Evolutionary conservation across 139 green algal genomes (phyloP), one percentile per base, ranked within the genome.

Genomic region (Axilococcus clingmanii): DNA sequence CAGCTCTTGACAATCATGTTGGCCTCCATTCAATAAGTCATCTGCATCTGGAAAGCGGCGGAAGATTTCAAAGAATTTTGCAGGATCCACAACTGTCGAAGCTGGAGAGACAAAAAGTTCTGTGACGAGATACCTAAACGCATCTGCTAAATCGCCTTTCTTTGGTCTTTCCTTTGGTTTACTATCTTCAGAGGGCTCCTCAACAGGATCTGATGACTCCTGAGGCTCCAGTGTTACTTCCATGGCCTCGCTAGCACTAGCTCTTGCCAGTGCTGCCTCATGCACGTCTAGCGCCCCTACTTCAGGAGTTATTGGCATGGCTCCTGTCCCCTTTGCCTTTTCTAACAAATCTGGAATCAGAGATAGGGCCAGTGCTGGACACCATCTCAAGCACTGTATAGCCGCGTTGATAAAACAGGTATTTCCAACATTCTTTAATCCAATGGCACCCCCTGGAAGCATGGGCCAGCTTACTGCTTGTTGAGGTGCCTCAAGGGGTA

Each of bases 1-100:
- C 28, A 74, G 42, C 61, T 83, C 75, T 59, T 82, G 66, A 25
- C 52, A 66, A 57, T 82, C 74, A 32, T 82, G 74, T 59, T 82
- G 74, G 4, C 61, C 58, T 7, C 72, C 69, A 52, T 78, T 54
- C 28, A 63, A 61, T 19, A 76, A 76, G 22, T 82, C 69, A 7
- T 45, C 59, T 7, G 55, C 69, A 29, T 62, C 50, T 11, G 62
- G 59, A 54, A 42, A 78, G 50, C 49, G 30, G 4, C 27, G 48
- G 41, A 75, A 52, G 20, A 44, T 52, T 17, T 31, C 25, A 41
- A 76, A 29, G 34, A 77, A 57, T 22, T 6, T 15, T 15, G 20
- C 7, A 49, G 27, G 7, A 28, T 25, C 14, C 8, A n/a, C 27
- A 27, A 20, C 44, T 36, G 44, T 51, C 19, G 23, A 17, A 51